Base-by-base conservation (phyloP, 2,329 filamentous ascomycete species). In the Tolypocladium capitatum region DNA sequence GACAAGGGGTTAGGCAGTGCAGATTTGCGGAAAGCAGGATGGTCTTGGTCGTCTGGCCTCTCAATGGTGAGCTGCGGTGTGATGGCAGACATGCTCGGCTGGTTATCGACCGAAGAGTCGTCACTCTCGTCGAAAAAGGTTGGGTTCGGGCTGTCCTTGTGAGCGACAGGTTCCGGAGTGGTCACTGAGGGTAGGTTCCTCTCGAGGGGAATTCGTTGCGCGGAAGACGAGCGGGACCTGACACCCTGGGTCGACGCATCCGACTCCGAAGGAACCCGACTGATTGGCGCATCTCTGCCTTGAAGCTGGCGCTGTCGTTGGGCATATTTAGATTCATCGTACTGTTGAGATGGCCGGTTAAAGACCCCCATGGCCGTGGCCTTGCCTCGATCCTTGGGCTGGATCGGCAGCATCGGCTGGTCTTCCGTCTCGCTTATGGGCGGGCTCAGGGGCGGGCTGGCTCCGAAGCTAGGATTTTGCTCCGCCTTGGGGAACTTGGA, bases 321-420 rank as follows among this genome's bases (percentile, higher is more conserved):
- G 5, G 86, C 78, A 58, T 87, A 96, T 58, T 87, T 85, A 20
- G 83, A 80, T 58, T 96, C 90, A 57, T 94, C 87, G 55, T 92
- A 95, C 8, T 81, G 77, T 45, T 83, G 78, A 2, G 71, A 68
- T 1, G 89, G 86, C 59, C 88, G 88, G 53, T 84, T 84, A 50
- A 76, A 74, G 24, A 75, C 67, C 20, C 71, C 72, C 57, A 73
- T 66, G 1, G 86, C 84, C 0, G 87, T 94, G 5, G 86, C 85
- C 60, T 92, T 94, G 46, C 85, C 87, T 43, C 79, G 72, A 55
- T 95, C 90, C 52, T 81, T 81, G 0, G 85, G 83, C 50, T 86
- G 80, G 13, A 92, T 75, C 9, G 82, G 65, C 14, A 94, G 71
- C 1, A 75, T 63, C 1, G 75, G 67, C 16, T 73, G 68, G n/a